Evolutionary conservation across 2,329 filamentous ascomycete genomes (phyloP), one percentile per base, ranked within the genome.

Genomic region (Beauveria bassiana): DNA sequence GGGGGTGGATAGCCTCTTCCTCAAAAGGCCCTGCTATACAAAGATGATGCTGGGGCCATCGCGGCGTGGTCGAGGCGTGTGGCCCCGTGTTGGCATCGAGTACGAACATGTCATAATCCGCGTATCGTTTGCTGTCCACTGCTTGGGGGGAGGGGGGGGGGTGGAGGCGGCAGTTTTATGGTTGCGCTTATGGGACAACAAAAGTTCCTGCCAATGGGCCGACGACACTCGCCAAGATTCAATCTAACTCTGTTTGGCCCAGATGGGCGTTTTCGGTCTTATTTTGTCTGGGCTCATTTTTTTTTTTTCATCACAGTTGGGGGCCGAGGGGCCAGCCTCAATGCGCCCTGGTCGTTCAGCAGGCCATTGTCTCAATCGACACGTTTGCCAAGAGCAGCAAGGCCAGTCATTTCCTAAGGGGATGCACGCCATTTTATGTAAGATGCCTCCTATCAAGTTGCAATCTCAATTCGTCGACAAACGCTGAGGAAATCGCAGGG

Each of bases 131-230:
- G 31, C 5, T 34, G 12, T 12, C 31, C 31, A 34, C 31, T 34
- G 31, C 31, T 34, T 10, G 26, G 26, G 26, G 7, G 8, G 28
- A 9, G 12, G 31, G 31, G 5, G 31, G 31, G 31, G 31, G 31
- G 31, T 10, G 3, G 31, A 34, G 26, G 47, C 20, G 18, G 22
- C 10, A 18, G 24, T 20, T 24, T 22, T 34, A 54, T 40, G 10
- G 6, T 5, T 54, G 34, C 34, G 34, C 51, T 53, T 53, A 53
- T 28, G 22, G 50, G 34, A 42, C 51, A 42, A 59, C 57, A 59
- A 59, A 59, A 59, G 57, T 59, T 59, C 56, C 55, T 42, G 45
- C 51, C 51, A 53, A 53, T 56, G 26, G 24, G 4, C 53, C 18
- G 53, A 34, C 18, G 53, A 34, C 18, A 46, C 22, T 24, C 38